A percentile compares a stretch with the other conserved stretches of the same genome.
Evolutionary conservation across 129 eudicot species (phyloP).

Genomic region (Arctium minus): DNA sequence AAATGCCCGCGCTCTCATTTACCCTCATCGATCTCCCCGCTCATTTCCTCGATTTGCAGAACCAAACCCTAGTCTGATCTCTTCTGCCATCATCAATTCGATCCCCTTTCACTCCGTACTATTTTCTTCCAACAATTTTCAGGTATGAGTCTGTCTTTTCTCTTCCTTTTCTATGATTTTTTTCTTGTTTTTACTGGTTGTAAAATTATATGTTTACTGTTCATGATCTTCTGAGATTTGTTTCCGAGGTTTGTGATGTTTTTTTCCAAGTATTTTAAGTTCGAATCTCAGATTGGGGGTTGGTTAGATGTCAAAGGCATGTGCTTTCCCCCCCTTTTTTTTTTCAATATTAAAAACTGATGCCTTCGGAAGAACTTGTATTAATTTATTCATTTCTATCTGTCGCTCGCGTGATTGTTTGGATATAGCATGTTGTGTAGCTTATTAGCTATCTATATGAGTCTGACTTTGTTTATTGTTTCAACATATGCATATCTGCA

Average conservation of each 20-base stretch:
- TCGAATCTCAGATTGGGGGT: conserved; percentile 51
- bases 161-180: not conserved
- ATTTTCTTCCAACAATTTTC: conserved; percentile 9
- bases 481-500: not conserved
- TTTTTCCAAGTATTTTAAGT: not conserved
- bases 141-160: conserved; percentile 20
- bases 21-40: conserved; percentile 44
- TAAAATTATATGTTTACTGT: not conserved
- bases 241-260: not conserved
- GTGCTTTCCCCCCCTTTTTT: conserved; percentile 34
- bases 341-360: conserved; percentile 1
- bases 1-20: conserved; percentile 45
- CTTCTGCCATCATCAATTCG: not conserved
- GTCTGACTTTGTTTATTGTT: conserved; percentile 9
- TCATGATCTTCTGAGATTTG: conserved; percentile 11
- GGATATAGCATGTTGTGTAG: conserved; percentile 47
- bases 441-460: conserved; percentile 15
- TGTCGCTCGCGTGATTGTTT: conserved; percentile 57
- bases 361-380: conserved; percentile 6
- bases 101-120: not conserved
- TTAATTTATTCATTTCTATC: conserved; percentile 39
- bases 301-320: conserved; percentile 40
- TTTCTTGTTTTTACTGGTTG: not conserved
- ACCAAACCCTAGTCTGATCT: conserved; percentile 34
- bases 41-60: conserved; percentile 14